Conservation (phyloP, 495 filamentous ascomycete genomes). For the Xylaria intraflava region DNA sequence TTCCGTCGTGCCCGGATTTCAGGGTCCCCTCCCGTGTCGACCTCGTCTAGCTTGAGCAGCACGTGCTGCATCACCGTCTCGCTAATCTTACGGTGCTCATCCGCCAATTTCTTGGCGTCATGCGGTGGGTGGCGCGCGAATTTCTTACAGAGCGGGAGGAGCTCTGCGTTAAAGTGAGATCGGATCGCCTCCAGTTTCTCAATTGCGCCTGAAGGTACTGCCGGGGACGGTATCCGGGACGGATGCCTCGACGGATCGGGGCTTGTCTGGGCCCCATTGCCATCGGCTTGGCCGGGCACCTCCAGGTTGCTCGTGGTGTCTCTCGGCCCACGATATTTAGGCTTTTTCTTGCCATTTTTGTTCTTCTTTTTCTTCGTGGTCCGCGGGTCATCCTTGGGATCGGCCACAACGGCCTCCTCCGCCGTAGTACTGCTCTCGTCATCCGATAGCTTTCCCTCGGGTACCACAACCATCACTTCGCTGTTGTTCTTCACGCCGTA, state of each 20-base stretch:
- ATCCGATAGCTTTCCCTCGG: conserved; percentile 39
- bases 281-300: conserved; percentile 19
- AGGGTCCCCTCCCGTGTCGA: conserved; percentile 64
- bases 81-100: conserved; percentile 71
- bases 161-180: conserved; percentile 55
- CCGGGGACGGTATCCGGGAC: conserved; percentile 24
- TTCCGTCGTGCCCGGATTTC: conserved; percentile 60
- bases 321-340: conserved; percentile 27
- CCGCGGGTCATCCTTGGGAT: conserved; percentile 14
- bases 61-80: conserved; percentile 82
- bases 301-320: conserved; percentile 32
- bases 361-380: conserved; percentile 39
- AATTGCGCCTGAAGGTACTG: conserved; percentile 43
- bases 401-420: conserved; percentile 36
- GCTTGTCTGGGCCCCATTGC: conserved; percentile 10
- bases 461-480: conserved; percentile 57
- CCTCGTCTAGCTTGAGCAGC: conserved; percentile 75
- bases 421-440: conserved; percentile 47
- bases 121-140: conserved; percentile 60
- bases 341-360: conserved; percentile 25
- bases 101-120: conserved; percentile 63
- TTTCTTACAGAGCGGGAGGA: conserved; percentile 59
- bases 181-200: conserved; percentile 69
- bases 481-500: conserved; percentile 76
- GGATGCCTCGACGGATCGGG: conserved; percentile 23